phyloP scores from a whole-genome alignment of 2,329 filamentous ascomycete species.

The Diaporthe sp. region DNA sequence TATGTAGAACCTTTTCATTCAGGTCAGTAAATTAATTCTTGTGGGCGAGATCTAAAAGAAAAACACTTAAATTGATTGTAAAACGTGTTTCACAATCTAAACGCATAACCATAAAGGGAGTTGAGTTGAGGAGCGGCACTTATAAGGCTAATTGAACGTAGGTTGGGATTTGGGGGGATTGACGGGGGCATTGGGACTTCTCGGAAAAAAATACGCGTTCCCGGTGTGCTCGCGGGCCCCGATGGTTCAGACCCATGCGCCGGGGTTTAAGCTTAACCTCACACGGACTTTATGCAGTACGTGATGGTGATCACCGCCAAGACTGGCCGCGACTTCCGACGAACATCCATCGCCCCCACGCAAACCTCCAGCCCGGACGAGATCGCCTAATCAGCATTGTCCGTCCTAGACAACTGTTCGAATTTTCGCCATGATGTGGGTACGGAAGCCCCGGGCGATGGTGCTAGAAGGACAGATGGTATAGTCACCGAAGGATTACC shows the following conservation, averaged over 20 bases:
- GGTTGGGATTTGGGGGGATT: background rate
- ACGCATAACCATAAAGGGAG: background rate
- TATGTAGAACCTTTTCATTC: too few species aligned
- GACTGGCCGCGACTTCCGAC: conserved; percentile 1
- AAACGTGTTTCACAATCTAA: too few species aligned
- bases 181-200: conserved; percentile 4
- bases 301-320: background rate
- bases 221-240: conserved; percentile 9
- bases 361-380: background rate
- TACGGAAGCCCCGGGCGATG: background rate
- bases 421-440: background rate
- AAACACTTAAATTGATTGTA: too few species aligned
- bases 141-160: background rate
- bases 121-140: background rate
- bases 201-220: conserved; percentile 23
- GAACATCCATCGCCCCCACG: background rate
- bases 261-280: background rate
- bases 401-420: background rate
- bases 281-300: background rate
- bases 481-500: background rate
- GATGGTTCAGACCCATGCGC: background rate
- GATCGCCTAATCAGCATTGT: background rate
- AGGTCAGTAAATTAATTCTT: too few species aligned
- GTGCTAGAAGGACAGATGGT: background rate
- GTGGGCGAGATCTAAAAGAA: too few species aligned